phyloP scores from a whole-genome alignment of 163 green algal species.

The Botryococcus braunii region DNA sequence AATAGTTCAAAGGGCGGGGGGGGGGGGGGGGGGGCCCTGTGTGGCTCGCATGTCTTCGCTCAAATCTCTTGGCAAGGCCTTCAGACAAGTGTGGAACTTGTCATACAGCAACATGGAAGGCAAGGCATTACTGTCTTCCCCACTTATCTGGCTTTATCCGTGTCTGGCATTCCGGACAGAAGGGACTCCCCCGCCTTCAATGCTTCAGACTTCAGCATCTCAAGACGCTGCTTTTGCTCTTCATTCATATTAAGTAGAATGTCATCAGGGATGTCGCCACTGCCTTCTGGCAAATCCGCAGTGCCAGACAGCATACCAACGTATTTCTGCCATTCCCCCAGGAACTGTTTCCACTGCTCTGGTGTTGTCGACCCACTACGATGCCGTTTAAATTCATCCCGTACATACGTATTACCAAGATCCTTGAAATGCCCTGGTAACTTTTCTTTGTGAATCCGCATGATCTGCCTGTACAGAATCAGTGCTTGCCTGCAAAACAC shows the following conservation, averaged over 20 bases:
- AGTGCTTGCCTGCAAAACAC: constrained; percentile 13
- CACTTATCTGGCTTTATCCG: too few species aligned
- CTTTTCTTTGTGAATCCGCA: constrained; percentile 44
- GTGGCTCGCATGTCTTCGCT: too few species aligned
- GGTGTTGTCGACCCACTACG: constrained; percentile 42
- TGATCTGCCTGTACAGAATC: constrained; percentile 41
- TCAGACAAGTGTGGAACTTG: too few species aligned
- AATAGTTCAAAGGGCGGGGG: too few species aligned
- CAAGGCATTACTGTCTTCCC: too few species aligned
- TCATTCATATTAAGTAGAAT: constrained; percentile 25
- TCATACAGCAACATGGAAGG: too few species aligned
- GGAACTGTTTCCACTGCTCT: constrained; percentile 61
- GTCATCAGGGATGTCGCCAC: constrained; percentile 28
- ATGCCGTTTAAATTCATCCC: constrained; percentile 58
- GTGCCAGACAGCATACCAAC: constrained; percentile 38
- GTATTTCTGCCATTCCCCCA: constrained; percentile 59
- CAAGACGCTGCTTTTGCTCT: constrained; percentile 47
- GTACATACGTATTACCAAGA: constrained; percentile 54
- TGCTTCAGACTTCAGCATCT: constrained; percentile 29
- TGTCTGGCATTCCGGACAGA: not conserved
- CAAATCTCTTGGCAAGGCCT: too few species aligned
- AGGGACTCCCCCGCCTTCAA: not conserved
- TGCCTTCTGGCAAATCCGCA: constrained; percentile 17
- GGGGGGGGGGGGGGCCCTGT: too few species aligned
- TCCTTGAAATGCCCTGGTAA: constrained; percentile 51